These are phyloP conservation scores for Candida tammaniensis DNA, from an alignment of 805 yeast genomes.

Conservation along the genomic window DNA sequence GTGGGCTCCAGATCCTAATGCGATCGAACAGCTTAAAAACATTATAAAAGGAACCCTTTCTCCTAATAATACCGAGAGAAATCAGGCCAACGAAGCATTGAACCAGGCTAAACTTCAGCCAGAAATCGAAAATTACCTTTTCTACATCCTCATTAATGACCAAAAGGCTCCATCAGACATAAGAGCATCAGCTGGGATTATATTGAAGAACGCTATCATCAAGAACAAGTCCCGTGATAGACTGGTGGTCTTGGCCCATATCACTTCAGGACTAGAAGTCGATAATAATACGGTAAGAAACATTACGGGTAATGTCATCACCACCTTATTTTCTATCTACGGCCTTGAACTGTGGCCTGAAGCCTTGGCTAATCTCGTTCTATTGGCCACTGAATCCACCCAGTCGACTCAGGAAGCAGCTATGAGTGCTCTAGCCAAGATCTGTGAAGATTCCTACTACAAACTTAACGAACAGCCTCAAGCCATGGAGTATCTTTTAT, in stretches of 20 bases:
- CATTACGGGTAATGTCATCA: conserved; percentile 87
- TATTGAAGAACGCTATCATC: conserved; percentile 73
- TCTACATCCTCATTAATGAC: conserved; percentile 62
- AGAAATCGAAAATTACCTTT: conserved; percentile 78
- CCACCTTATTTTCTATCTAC: conserved; percentile 67
- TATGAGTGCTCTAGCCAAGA: conserved; percentile 75
- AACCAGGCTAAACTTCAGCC: conserved; percentile 66
- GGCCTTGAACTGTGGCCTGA: conserved; percentile 77
- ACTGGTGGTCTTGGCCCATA: conserved; percentile 38
- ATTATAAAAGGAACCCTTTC: conserved; percentile 75
- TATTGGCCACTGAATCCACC: conserved; percentile 41
- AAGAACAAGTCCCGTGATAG: conserved; percentile 28
- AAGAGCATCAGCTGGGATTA: conserved; percentile 86
- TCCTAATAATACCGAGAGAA: conserved; percentile 50
- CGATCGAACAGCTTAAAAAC: conserved; percentile 60
- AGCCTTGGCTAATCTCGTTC: conserved; percentile 64
- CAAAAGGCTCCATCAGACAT: conserved; percentile 47
- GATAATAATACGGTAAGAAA: conserved; percentile 65
- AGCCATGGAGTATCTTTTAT: conserved; percentile 68
- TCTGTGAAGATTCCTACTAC: conserved; percentile 82
- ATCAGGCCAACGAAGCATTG: conserved; percentile 70
- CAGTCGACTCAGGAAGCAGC: conserved; percentile 59
- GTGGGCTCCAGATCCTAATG: conserved; percentile 69
- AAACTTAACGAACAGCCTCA: conserved; percentile 62
- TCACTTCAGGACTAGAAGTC: conserved; percentile 55